phyloP scores from a whole-genome alignment of 2,329 filamentous ascomycete genomes.

The Keithomyces neogunnii region DNA sequence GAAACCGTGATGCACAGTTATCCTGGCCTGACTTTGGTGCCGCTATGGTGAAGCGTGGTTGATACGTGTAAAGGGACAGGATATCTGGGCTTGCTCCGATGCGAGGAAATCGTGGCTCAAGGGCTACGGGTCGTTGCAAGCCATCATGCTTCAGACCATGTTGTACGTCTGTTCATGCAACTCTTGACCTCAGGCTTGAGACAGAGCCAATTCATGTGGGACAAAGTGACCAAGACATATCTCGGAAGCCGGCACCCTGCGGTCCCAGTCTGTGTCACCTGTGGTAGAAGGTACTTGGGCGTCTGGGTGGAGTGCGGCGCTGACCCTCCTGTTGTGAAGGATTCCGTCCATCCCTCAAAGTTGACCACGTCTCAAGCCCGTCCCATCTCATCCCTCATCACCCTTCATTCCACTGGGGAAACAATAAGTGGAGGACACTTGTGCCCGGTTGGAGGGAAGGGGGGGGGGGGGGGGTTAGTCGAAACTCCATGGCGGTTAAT shows the following conservation, averaged over 20 bases:
- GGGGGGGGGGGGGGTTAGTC: not conserved
- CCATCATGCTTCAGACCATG: not conserved
- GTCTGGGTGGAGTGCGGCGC: not conserved
- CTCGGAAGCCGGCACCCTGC: conserved; percentile 3
- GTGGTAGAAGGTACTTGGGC: not conserved
- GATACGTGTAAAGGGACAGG: not conserved
- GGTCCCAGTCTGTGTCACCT: not conserved
- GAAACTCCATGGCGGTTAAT: not conserved
- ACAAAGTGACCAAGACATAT: conserved; percentile 1
- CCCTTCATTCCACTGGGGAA: no score
- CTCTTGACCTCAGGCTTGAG: not conserved
- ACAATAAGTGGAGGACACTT: no score
- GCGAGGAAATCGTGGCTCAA: no score
- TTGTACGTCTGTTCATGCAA: not conserved
- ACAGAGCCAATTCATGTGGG: not conserved
- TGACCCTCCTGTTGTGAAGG: not conserved
- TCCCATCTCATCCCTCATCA: no score
- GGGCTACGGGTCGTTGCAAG: not conserved
- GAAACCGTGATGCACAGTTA: no score
- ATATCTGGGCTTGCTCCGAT: no score
- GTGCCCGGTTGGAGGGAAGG: no score
- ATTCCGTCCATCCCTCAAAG: no score
- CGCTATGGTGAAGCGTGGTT: not conserved
- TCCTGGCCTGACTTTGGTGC: no score
- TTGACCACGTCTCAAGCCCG: not conserved